Evolutionary conservation across 371 early-diverging fungal species (phyloP).

Genomic region (Batkoa obscura): DNA sequence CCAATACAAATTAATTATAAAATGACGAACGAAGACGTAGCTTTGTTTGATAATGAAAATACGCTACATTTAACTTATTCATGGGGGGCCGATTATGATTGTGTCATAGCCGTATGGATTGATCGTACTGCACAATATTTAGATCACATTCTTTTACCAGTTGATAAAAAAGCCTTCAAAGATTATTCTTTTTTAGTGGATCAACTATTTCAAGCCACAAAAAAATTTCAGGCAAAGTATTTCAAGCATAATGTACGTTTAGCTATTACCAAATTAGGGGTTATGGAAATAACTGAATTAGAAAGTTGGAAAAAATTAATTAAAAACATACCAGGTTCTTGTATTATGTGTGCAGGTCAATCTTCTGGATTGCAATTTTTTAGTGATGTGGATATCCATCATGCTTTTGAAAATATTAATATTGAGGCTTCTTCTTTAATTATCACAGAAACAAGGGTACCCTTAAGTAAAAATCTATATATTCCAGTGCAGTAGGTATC

Average conservation of each 20-base stretch:
- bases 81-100: neutral
- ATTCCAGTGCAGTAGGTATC: no score
- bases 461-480: no score
- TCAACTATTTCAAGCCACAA: neutral
- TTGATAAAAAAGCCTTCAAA: neutral
- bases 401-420: no score
- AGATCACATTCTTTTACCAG: neutral
- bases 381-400: no score
- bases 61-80: slow-evolving; percentile 1
- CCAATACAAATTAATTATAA: neutral
- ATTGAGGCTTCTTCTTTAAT: no score
- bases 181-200: neutral
- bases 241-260: neutral
- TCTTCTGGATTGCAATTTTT: neutral
- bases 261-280: slow-evolving; percentile 1
- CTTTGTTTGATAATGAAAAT: neutral
- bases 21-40: neutral
- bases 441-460: no score
- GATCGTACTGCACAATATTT: neutral
- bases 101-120: slow-evolving; percentile 1
- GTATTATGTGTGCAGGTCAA: neutral
- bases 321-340: neutral
- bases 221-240: neutral
- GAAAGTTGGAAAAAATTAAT: neutral
- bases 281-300: neutral